Conservation (phyloP, 176 grass and related monocot genomes). For the Puya raimondii region DNA sequence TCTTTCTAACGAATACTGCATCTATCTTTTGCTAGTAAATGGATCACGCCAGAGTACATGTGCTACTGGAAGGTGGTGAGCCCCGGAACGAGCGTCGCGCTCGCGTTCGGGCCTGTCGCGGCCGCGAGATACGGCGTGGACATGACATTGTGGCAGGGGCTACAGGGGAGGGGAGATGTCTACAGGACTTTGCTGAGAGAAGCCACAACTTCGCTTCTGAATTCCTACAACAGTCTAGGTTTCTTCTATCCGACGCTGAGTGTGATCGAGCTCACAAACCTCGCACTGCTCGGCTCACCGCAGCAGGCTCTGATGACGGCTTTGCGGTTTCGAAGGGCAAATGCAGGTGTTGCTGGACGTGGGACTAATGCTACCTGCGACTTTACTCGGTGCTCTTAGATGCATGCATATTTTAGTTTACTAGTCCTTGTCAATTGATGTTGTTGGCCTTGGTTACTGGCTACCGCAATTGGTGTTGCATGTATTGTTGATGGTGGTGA, state of each 20-base stretch:
- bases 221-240: slow-evolving; percentile 59
- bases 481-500: too few species aligned
- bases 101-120: slow-evolving; percentile 67
- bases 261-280: slow-evolving; percentile 54
- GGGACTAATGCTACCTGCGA: slow-evolving; percentile 35
- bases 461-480: too few species aligned
- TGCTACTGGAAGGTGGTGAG: slow-evolving; percentile 75
- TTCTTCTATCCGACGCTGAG: slow-evolving; percentile 32
- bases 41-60: slow-evolving; percentile 34
- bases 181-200: slow-evolving; percentile 78
- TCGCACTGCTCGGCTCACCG: slow-evolving; percentile 34
- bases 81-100: slow-evolving; percentile 57
- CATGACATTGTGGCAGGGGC: slow-evolving; percentile 48
- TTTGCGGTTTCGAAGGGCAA: slow-evolving; percentile 53
- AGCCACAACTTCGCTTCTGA: slow-evolving; percentile 64
- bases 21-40: slow-evolving; percentile 18
- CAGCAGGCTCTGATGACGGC: slow-evolving; percentile 45
- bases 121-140: slow-evolving; percentile 45
- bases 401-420: background rate
- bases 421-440: background rate
- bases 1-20: background rate
- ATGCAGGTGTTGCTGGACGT: slow-evolving; percentile 16
- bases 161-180: slow-evolving; percentile 47
- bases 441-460: background rate
- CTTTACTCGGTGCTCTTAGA: slow-evolving; percentile 23